Base-by-base conservation (phyloP, 345 rosid species). In the Hirschfeldia incana region DNA sequence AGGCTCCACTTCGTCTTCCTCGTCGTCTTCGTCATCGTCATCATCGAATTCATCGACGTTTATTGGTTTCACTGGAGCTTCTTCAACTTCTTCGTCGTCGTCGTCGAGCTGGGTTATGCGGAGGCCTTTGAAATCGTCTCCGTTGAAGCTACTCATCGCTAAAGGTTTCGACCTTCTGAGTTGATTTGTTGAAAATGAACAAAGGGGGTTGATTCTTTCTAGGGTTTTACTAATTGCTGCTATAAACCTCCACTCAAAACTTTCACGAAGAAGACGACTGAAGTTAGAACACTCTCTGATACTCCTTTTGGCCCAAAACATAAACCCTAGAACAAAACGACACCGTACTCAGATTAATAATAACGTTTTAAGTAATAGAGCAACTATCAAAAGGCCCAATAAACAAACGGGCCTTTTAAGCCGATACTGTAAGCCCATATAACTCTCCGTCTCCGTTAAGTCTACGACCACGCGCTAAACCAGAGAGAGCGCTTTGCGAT, bases 11-110 rank as follows among this genome's bases (percentile, higher is more conserved):
- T 87, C 92, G 64, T 65, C 66, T 10, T 87, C 92, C 59, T 87
- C 94, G 0, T 94, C 92, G 0, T 88, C 94, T 0, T 89, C 91
- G 0, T 83, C 89, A 0, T 85, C 94, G 8, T 85, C 94, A 8
- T 85, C 87, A 12, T 91, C 89, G 15, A 81, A 89, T 59, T 82
- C 85, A 15, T 81, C 80, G 0, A 75, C 34, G 10, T 75, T 80
- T 21, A 60, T 78, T 3, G 62, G 79, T 5, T 76, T 58, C 44
- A 6, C 58, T 30, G 71, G 75, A 16, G 55, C 87, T 1, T 42
- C 49, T 42, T 42, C 8, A 37, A 37, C 44, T 2, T 65, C 64
- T 6, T 84, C 86, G 0, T 81, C 86, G n/a, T 87, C 88, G 30
- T 89, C 90, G 16, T 89, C 90, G 13, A 82, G 84, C 37, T 88